Percentiles rank a stretch among this genome's conserved stretches.
Conservation (phyloP, 2,329 filamentous ascomycete genomes). For the Verticillium klebahnii region DNA sequence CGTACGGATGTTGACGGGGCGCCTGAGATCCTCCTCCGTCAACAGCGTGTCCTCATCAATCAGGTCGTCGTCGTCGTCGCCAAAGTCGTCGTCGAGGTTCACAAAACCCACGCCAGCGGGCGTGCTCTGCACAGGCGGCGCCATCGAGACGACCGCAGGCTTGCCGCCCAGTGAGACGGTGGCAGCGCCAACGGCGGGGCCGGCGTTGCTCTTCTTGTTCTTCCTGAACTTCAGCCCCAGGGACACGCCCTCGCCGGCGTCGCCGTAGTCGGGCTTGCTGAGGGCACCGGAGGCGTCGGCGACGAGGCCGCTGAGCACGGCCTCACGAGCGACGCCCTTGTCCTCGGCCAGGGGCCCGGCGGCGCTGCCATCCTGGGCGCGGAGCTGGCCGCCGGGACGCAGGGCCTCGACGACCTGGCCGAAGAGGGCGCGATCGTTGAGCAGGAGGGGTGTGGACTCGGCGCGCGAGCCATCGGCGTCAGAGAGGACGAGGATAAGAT, state of each 20-base stretch:
- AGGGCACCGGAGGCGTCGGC: constrained; percentile 32
- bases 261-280: constrained; percentile 20
- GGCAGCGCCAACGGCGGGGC: constrained; percentile 16
- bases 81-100: constrained; percentile 54
- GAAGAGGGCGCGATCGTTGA: constrained; percentile 66
- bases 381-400: constrained; percentile 62
- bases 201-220: constrained; percentile 47
- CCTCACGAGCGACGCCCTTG: constrained; percentile 62
- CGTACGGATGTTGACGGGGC: constrained; percentile 77
- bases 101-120: constrained; percentile 63
- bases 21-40: constrained; percentile 76
- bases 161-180: constrained; percentile 31
- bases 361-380: constrained; percentile 63
- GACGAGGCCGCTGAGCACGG: constrained; percentile 76
- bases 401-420: constrained; percentile 65
- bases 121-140: constrained; percentile 29
- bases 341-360: constrained; percentile 46
- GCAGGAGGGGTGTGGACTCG: constrained; percentile 62
- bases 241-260: constrained; percentile 23
- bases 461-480: constrained; percentile 64
- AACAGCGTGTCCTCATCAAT: constrained; percentile 89
- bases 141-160: constrained; percentile 23
- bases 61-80: constrained; percentile 70
- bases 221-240: constrained; percentile 41
- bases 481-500: constrained; percentile 77